Percentiles rank a stretch among this genome's conserved stretches.
phyloP scores from a whole-genome alignment of 1,139 yeast genomes.

The Eremothecium sinecaudum region DNA sequence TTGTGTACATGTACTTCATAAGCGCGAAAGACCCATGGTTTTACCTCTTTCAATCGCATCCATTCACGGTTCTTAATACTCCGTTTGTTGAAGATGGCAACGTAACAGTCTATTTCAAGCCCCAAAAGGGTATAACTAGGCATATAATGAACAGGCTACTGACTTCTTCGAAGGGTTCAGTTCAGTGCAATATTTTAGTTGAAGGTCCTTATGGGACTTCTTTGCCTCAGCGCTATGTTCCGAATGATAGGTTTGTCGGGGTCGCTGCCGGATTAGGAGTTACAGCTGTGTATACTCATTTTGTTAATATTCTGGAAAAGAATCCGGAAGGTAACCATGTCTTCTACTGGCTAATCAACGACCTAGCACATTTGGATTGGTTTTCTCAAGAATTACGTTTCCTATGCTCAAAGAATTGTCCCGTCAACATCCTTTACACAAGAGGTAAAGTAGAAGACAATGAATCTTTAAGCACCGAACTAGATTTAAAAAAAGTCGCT shows the following conservation, averaged over 20 bases:
- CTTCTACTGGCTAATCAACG: conserved; percentile 22
- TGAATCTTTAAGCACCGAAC: conserved; percentile 1
- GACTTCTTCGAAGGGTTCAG: conserved; percentile 17
- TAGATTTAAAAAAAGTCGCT: not conserved
- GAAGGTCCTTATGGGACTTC: conserved; percentile 60
- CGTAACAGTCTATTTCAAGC: conserved; percentile 38
- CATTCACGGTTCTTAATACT: conserved; percentile 44
- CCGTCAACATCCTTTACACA: conserved; percentile 12
- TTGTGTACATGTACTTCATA: conserved; percentile 49
- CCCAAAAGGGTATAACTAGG: conserved; percentile 40
- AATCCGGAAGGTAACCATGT: conserved; percentile 9
- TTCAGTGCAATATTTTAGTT: conserved; percentile 33
- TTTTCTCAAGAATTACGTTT: conserved; percentile 32
- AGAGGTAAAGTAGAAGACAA: not conserved
- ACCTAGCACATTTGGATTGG: conserved; percentile 32
- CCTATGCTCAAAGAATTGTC: conserved; percentile 26
- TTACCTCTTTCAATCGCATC: conserved; percentile 53
- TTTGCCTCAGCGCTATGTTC: conserved; percentile 32
- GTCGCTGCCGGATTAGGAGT: conserved; percentile 26
- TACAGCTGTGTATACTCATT: conserved; percentile 23
- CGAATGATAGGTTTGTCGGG: conserved; percentile 16
- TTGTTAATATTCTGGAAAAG: conserved; percentile 10
- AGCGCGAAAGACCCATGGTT: conserved; percentile 39
- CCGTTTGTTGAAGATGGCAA: conserved; percentile 30
- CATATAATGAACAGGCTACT: conserved; percentile 30